These are phyloP conservation scores for Serendipita sp. DNA, from an alignment of 768 basidiomycete species.

Conservation along the genomic window DNA sequence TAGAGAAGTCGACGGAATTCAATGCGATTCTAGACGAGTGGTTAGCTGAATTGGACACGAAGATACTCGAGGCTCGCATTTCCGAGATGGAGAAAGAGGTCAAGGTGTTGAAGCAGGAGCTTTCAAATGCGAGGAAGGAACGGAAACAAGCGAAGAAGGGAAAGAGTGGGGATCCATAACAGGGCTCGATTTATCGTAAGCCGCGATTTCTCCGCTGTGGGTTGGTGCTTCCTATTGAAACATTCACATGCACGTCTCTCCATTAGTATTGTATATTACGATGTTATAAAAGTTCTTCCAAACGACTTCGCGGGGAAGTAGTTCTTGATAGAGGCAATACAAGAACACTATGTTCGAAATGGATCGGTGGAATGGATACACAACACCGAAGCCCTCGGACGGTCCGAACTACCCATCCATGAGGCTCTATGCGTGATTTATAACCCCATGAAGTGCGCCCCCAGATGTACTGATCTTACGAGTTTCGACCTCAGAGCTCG, in stretches of 20 bases:
- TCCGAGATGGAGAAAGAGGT: not conserved
- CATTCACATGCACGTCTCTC: not conserved
- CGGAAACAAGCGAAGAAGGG: not conserved
- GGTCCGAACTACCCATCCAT: no score
- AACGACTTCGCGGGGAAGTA: no score
- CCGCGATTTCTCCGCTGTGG: not conserved
- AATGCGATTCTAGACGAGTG: conserved; percentile 38
- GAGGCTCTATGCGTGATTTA: not conserved
- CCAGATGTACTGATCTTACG: not conserved
- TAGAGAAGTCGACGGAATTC: conserved; percentile 39
- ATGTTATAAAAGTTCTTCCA: not conserved
- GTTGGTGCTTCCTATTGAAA: not conserved
- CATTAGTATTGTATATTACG: not conserved
- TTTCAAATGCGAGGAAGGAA: not conserved
- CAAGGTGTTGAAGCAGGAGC: not conserved
- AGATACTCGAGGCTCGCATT: not conserved
- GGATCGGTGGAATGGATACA: no score
- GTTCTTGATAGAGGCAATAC: no score
- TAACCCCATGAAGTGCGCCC: not conserved
- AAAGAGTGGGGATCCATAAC: not conserved
- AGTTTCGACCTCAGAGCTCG: not conserved
- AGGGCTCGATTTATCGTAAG: not conserved
- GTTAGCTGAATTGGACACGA: conserved; percentile 21
- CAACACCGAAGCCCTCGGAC: no score
- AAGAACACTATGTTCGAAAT: no score